Evolutionary conservation across 805 yeast species (phyloP).

Genomic region (Suhomyces pyralidae): DNA sequence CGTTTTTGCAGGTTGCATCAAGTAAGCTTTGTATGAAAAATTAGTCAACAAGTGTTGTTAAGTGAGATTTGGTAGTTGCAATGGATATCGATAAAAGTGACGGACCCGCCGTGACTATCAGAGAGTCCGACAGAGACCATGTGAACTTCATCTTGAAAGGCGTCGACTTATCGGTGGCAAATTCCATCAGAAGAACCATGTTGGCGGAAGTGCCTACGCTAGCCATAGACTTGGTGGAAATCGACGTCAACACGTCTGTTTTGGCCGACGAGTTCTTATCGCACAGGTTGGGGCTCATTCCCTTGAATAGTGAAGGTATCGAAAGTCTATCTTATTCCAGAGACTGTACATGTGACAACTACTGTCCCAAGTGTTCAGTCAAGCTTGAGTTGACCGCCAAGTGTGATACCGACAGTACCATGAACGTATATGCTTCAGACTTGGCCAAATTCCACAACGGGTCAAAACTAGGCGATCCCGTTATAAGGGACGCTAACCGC

Average conservation of each 20-base stretch:
- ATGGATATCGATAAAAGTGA: slow-evolving; percentile 30
- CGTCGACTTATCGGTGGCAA: slow-evolving; percentile 87
- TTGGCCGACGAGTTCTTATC: slow-evolving; percentile 95
- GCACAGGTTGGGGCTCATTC: slow-evolving; percentile 90
- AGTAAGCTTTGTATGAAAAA: not conserved
- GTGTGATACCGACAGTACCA: slow-evolving; percentile 83
- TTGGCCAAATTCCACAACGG: slow-evolving; percentile 46
- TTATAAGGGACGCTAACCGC: slow-evolving; percentile 69
- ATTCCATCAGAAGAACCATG: slow-evolving; percentile 88
- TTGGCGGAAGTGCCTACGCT: slow-evolving; percentile 95
- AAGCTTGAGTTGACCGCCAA: slow-evolving; percentile 81
- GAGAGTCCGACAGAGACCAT: slow-evolving; percentile 79
- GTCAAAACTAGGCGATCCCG: slow-evolving; percentile 71
- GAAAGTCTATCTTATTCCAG: slow-evolving; percentile 83
- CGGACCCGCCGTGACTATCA: slow-evolving; percentile 83
- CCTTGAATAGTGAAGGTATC: slow-evolving; percentile 79
- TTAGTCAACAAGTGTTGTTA: not conserved
- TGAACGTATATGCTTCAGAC: slow-evolving; percentile 88
- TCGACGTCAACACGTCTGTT: slow-evolving; percentile 88
- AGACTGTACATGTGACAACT: slow-evolving; percentile 97
- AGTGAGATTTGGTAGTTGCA: not conserved
- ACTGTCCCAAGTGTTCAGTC: slow-evolving; percentile 93
- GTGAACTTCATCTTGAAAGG: slow-evolving; percentile 88
- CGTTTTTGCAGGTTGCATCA: not conserved
- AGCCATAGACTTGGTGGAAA: slow-evolving; percentile 94